A percentile compares a stretch with the other conserved stretches of the same genome.
phyloP scores from a whole-genome alignment of 2,329 filamentous ascomycete genomes.

The Arthroderma sp. region DNA sequence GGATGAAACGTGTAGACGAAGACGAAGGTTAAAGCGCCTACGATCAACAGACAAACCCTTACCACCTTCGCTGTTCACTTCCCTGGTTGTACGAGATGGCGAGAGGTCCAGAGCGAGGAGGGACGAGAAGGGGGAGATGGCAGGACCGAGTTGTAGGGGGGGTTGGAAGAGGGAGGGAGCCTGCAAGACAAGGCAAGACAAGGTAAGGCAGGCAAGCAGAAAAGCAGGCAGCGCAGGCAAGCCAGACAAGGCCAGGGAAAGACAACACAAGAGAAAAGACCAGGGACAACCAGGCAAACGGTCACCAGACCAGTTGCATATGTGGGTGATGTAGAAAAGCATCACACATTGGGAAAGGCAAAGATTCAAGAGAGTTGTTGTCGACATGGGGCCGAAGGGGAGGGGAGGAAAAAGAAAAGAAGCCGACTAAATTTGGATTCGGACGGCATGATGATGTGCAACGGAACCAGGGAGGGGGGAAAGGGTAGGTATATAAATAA shows the following conservation, averaged over 20 bases:
- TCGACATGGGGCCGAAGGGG: neutral
- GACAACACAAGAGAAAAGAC: neutral
- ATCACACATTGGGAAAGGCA: neutral
- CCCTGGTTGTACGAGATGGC: conserved; percentile 1
- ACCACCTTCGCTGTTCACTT: neutral
- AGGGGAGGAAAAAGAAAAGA: neutral
- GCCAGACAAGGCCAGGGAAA: no score
- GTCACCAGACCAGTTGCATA: conserved; percentile 7
- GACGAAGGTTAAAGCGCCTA: neutral
- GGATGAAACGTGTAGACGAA: neutral
- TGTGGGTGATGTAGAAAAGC: conserved; percentile 6
- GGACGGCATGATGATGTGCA: conserved; percentile 4
- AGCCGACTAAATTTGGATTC: neutral
- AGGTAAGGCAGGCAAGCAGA: neutral
- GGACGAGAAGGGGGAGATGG: neutral
- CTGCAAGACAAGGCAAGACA: conserved; percentile 3
- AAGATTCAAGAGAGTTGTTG: neutral
- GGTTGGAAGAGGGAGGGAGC: neutral
- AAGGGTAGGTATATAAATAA: neutral
- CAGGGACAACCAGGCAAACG: conserved; percentile 3
- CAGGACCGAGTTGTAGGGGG: neutral
- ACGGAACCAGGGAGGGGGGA: neutral
- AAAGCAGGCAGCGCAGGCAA: neutral
- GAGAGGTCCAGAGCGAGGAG: neutral
- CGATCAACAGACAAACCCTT: neutral